phyloP scores from a whole-genome alignment of 2,329 filamentous ascomycete species.

The Phyllosticta citriasiana region DNA sequence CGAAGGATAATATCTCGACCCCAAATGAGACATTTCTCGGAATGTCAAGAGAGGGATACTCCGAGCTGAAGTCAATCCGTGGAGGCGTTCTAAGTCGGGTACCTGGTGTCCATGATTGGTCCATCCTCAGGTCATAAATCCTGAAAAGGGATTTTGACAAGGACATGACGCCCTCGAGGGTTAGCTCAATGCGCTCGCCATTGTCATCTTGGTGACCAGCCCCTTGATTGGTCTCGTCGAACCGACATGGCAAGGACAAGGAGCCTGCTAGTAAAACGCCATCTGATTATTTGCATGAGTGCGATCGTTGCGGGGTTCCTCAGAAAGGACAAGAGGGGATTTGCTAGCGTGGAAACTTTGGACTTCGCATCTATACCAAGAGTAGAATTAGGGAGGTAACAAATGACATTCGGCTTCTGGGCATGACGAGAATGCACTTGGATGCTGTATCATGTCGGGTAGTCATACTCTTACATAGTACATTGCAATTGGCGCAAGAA shows the following conservation, averaged over 20 bases:
- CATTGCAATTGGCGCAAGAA: background rate
- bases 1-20: background rate
- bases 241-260: background rate
- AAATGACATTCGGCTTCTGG: background rate
- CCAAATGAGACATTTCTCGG: background rate
- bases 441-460: background rate
- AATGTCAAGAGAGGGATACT: background rate
- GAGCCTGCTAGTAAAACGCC: background rate
- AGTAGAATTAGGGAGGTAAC: background rate
- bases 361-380: background rate
- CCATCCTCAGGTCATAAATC: background rate
- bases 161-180: background rate
- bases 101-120: background rate
- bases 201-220: background rate
- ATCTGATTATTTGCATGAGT: background rate
- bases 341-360: background rate
- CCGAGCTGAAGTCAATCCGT: background rate
- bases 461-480: background rate
- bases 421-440: background rate
- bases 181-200: background rate
- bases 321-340: background rate
- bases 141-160: background rate
- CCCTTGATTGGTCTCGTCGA: background rate
- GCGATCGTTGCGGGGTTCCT: background rate
- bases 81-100: background rate